A percentile compares a stretch with the other conserved stretches of the same genome.
phyloP scores from a whole-genome alignment of 2,329 filamentous ascomycete species.

The Cordyceps cateniannulata region DNA sequence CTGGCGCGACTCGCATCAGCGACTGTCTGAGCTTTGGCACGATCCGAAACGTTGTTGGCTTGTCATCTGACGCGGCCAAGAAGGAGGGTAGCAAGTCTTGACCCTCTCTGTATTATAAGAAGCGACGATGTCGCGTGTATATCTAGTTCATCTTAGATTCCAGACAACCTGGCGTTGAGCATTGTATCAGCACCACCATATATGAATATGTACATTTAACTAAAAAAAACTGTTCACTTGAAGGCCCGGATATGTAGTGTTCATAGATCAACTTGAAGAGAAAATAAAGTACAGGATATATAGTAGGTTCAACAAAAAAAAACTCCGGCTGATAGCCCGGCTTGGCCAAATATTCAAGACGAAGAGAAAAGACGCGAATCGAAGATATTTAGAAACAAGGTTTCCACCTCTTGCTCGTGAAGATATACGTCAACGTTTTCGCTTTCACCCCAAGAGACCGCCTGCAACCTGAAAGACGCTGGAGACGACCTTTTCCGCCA shows the following conservation, averaged over 20 bases:
- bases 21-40: slow-evolving; percentile 88
- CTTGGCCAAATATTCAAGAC: background rate
- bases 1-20: slow-evolving; percentile 68
- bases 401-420: background rate
- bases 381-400: background rate
- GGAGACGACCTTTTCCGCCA: slow-evolving; percentile 11
- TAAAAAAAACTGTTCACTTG: background rate
- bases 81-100: background rate
- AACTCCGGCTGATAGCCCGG: background rate
- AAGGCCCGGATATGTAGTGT: no score
- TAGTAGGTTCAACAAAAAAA: background rate
- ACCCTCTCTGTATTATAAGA: background rate
- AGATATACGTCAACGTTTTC: background rate
- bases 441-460: background rate
- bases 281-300: background rate
- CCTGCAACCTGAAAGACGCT: slow-evolving; percentile 21
- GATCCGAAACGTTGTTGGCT: slow-evolving; percentile 59
- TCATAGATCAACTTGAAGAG: background rate
- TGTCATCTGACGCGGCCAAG: slow-evolving; percentile 26
- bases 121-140: slow-evolving; percentile 7
- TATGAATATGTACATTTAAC: background rate
- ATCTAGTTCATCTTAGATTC: background rate
- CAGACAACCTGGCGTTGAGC: background rate
- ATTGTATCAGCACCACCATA: background rate
- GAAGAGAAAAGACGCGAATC: background rate